Percentiles rank a stretch among this genome's conserved stretches.
These are phyloP conservation scores for Ceratocystis colombiana DNA, from an alignment of 2,329 filamentous ascomycete genomes.

Conservation along the genomic window DNA sequence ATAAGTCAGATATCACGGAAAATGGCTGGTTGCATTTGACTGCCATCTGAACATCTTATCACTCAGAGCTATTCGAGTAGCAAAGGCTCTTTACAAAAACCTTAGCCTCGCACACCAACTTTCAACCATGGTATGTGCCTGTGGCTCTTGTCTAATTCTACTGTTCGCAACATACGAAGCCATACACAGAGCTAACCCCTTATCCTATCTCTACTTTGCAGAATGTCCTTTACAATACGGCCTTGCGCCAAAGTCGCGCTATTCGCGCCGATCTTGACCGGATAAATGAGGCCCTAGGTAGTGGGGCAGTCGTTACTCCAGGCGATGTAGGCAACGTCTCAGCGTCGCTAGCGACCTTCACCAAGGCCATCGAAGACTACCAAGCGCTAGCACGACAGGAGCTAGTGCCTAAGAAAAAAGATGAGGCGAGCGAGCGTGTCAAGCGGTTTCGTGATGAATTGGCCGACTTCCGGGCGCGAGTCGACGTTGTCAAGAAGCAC, in stretches of 20 bases:
- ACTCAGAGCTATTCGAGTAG: neutral
- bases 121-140: neutral
- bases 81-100: neutral
- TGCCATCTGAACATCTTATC: neutral
- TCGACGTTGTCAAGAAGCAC: constrained; percentile 66
- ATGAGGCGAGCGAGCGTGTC: constrained; percentile 77
- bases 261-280: constrained; percentile 66
- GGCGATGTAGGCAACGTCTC: constrained; percentile 56
- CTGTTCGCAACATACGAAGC: neutral
- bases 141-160: neutral
- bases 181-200: neutral
- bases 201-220: neutral
- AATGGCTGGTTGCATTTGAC: constrained; percentile 7
- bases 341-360: constrained; percentile 68
- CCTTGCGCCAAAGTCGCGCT: constrained; percentile 71
- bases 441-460: constrained; percentile 79
- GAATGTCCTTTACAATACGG: constrained; percentile 80
- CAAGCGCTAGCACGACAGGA: constrained; percentile 75
- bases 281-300: constrained; percentile 50
- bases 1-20: neutral
- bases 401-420: constrained; percentile 79
- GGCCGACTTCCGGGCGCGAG: constrained; percentile 63
- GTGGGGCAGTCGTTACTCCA: constrained; percentile 52
- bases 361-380: constrained; percentile 89
- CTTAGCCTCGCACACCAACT: neutral